phyloP scores from a whole-genome alignment of 345 rosid species.

The Melastoma malabathricum region DNA sequence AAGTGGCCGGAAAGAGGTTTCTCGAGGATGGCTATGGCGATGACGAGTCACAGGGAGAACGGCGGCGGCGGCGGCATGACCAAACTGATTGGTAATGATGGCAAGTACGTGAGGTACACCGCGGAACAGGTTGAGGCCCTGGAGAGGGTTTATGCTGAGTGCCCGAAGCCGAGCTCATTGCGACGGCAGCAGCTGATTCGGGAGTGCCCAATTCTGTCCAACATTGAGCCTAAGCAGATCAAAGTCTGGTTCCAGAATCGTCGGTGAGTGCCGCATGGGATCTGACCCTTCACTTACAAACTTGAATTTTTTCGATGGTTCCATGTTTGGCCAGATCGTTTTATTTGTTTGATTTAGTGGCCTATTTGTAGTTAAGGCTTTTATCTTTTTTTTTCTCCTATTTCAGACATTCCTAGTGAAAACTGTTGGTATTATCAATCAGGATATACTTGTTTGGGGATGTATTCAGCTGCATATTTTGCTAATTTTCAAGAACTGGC shows the following conservation, averaged over 20 bases:
- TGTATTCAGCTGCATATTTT: too few species aligned
- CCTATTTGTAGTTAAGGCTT: too few species aligned
- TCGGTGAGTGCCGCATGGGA: slow-evolving; percentile 30
- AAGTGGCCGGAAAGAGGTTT: not conserved
- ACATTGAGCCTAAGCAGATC: slow-evolving; percentile 99
- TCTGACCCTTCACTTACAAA: too few species aligned
- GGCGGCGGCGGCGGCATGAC: slow-evolving; percentile 75
- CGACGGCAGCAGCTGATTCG: slow-evolving; percentile 93
- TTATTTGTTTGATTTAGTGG: too few species aligned
- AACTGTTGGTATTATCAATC: too few species aligned
- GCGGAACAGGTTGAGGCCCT: slow-evolving; percentile 98
- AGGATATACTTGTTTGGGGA: too few species aligned
- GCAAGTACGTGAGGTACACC: slow-evolving; percentile 93
- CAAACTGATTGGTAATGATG: slow-evolving; percentile 59
- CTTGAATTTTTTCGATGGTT: too few species aligned
- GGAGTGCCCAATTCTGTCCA: slow-evolving; percentile 86
- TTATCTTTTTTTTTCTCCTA: too few species aligned
- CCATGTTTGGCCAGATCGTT: too few species aligned
- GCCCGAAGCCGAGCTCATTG: slow-evolving; percentile 96
- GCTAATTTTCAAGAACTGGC: too few species aligned
- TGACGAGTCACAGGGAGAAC: slow-evolving; percentile 59
- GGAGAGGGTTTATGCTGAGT: slow-evolving; percentile 89
- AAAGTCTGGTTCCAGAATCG: slow-evolving; percentile 99
- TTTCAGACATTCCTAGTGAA: too few species aligned
- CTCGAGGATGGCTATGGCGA: slow-evolving; percentile 27